Conservation (phyloP, 192 early-diverging fungal species). For the Backusella westeae region DNA sequence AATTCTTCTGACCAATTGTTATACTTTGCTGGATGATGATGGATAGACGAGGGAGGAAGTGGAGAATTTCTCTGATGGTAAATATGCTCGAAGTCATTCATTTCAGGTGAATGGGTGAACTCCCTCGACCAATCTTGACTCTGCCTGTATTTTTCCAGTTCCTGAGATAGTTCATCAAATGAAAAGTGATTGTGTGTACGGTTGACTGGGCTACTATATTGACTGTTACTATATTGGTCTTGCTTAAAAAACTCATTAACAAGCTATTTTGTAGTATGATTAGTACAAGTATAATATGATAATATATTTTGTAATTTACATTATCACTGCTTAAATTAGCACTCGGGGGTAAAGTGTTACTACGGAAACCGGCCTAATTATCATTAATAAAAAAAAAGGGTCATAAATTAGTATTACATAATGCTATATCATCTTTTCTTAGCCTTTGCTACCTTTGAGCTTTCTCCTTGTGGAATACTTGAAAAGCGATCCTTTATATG, state of each 20-base stretch:
- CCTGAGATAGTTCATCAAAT: constrained; percentile 21
- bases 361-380: not conserved
- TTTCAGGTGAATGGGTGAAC: not conserved
- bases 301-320: not conserved
- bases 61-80: not conserved
- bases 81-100: not conserved
- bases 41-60: not conserved
- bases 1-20: not conserved
- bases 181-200: not conserved
- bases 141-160: constrained; percentile 4
- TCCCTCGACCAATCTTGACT: constrained; percentile 19
- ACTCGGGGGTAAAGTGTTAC: not conserved
- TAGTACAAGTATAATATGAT: not conserved
- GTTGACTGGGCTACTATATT: not conserved
- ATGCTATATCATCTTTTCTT: not conserved
- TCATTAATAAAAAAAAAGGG: not conserved
- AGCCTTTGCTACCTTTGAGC: not conserved
- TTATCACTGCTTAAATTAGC: constrained; percentile 2
- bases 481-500: not conserved
- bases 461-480: constrained; percentile 4
- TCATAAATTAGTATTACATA: not conserved
- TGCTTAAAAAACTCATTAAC: not conserved
- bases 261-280: not conserved
- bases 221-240: not conserved
- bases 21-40: not conserved